A percentile compares a stretch with the other conserved stretches of the same genome.
Evolutionary conservation across 2,329 filamentous ascomycete species (phyloP).

Genomic region (Truncatella angustata): DNA sequence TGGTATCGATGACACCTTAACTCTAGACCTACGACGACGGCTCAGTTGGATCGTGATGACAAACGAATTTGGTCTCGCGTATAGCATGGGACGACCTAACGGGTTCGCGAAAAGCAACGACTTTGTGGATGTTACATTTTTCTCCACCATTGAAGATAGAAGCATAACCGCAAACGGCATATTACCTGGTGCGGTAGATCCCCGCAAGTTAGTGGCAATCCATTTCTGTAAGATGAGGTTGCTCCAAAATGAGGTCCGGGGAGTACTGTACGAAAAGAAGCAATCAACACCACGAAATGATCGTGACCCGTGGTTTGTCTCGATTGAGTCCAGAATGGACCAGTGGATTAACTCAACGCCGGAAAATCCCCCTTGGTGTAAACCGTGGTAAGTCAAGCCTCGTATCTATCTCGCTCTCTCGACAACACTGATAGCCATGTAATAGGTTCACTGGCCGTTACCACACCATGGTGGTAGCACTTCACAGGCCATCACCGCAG

Average conservation of each 20-base stretch:
- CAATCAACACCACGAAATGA: constrained; percentile 73
- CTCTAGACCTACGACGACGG: constrained; percentile 85
- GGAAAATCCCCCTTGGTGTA: constrained; percentile 68
- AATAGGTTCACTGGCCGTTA: constrained; percentile 65
- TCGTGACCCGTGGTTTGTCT: constrained; percentile 79
- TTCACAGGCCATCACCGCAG: constrained; percentile 90
- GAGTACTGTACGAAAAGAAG: constrained; percentile 83
- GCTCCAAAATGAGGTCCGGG: constrained; percentile 82
- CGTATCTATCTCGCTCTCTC: not conserved
- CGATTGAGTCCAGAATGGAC: constrained; percentile 76
- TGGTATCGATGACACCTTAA: constrained; percentile 64
- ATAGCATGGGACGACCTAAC: constrained; percentile 83
- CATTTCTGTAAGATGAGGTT: constrained; percentile 93
- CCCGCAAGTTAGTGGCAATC: constrained; percentile 85
- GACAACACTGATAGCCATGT: constrained; percentile 6
- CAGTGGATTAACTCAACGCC: constrained; percentile 79
- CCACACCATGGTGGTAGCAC: constrained; percentile 84
- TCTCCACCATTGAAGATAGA: constrained; percentile 76
- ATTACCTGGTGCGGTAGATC: constrained; percentile 65
- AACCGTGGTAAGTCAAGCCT: constrained; percentile 64
- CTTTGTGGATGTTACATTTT: constrained; percentile 82
- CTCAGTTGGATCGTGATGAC: constrained; percentile 84
- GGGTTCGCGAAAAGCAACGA: constrained; percentile 81
- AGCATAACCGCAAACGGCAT: constrained; percentile 80
- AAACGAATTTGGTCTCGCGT: constrained; percentile 86